A percentile compares a stretch with the other conserved stretches of the same genome.
Conservation (phyloP, 2,329 filamentous ascomycete species). For the Pseudogymnoascus sp. region DNA sequence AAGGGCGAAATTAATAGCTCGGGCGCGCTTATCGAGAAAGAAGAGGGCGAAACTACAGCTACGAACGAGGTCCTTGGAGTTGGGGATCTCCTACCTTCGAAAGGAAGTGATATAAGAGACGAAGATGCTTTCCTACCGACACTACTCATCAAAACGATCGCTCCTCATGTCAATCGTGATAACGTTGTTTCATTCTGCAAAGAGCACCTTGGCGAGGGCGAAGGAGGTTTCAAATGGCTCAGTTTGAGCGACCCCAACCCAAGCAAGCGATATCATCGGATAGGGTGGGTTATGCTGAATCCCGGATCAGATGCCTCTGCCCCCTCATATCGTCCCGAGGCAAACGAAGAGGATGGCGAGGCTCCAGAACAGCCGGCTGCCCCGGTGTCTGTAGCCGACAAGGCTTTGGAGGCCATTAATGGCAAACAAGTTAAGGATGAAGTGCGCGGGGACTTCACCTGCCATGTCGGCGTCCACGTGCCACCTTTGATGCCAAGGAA, state of each 20-base stretch:
- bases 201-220: constrained; percentile 83
- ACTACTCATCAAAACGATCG: constrained; percentile 94
- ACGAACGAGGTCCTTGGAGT: constrained; percentile 90
- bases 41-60: constrained; percentile 89
- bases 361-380: constrained; percentile 36
- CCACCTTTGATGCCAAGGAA: constrained; percentile 80
- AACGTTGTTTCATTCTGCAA: constrained; percentile 94
- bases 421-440: constrained; percentile 96
- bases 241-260: constrained; percentile 96
- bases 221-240: constrained; percentile 91
- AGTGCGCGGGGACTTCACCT: constrained; percentile 89
- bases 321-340: constrained; percentile 65
- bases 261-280: constrained; percentile 92
- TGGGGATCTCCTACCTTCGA: constrained; percentile 78
- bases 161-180: constrained; percentile 86
- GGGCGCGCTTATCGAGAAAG: constrained; percentile 82
- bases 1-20: constrained; percentile 87
- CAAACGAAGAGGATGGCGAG: constrained; percentile 56
- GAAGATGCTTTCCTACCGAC: constrained; percentile 85
- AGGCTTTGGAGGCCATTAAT: constrained; percentile 88
- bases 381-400: constrained; percentile 63
- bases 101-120: constrained; percentile 80
- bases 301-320: constrained; percentile 60
- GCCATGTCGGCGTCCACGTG: constrained; percentile 92
- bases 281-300: constrained; percentile 97